Evolutionary conservation across 805 yeast species (phyloP).

Genomic region (Nakazawaea molendinolei): DNA sequence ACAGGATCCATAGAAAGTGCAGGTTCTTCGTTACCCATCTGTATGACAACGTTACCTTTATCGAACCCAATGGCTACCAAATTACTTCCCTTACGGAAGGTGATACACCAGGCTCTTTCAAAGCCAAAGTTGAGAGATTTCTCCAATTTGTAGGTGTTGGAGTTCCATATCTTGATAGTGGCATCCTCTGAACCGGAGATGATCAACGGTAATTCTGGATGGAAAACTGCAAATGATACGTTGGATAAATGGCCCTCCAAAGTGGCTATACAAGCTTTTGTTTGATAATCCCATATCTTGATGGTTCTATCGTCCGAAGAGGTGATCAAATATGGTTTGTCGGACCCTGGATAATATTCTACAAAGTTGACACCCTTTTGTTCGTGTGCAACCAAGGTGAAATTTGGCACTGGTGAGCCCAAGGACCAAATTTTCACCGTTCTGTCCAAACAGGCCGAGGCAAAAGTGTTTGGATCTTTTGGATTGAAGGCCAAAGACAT

Average conservation of each 20-base stretch:
- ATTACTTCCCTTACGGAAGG: slow-evolving; percentile 67
- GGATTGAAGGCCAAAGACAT: slow-evolving; percentile 96
- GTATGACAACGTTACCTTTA: slow-evolving; percentile 83
- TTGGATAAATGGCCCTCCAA: slow-evolving; percentile 90
- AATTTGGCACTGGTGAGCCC: slow-evolving; percentile 82
- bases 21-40: slow-evolving; percentile 92
- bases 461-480: slow-evolving; percentile 95
- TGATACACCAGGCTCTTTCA: slow-evolving; percentile 96
- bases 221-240: slow-evolving; percentile 96
- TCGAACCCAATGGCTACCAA: slow-evolving; percentile 90
- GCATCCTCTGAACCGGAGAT: slow-evolving; percentile 97
- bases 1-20: slow-evolving; percentile 86
- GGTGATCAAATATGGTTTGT: slow-evolving; percentile 92
- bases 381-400: slow-evolving; percentile 86
- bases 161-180: slow-evolving; percentile 89
- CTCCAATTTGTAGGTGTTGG: slow-evolving; percentile 89
- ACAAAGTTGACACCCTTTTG: slow-evolving; percentile 93
- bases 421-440: slow-evolving; percentile 96
- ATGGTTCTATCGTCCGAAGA: slow-evolving; percentile 87
- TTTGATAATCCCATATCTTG: slow-evolving; percentile 94
- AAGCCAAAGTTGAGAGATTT: slow-evolving; percentile 85
- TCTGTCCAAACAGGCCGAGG: slow-evolving; percentile 92
- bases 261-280: slow-evolving; percentile 91
- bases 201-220: slow-evolving; percentile 93
- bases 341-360: slow-evolving; percentile 95